Conservation (phyloP, 768 basidiomycete genomes). For the Astraeus odoratus region DNA sequence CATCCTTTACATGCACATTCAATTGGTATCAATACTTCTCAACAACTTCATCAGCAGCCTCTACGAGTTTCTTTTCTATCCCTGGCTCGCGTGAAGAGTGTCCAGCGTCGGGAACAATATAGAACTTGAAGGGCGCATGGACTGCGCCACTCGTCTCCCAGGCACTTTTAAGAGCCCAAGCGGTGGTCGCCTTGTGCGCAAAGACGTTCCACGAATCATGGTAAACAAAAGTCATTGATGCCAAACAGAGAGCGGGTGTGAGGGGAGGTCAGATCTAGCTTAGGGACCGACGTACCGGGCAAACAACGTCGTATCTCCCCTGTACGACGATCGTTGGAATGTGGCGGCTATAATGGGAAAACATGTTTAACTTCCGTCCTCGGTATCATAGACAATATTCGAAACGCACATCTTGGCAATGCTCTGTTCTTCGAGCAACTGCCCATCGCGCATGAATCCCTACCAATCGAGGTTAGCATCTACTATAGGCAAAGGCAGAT, state of each 20-base stretch:
- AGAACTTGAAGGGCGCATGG: slow-evolving; percentile 28
- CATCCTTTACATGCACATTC: no score
- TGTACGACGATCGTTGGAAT: slow-evolving; percentile 80
- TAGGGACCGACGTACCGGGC: slow-evolving; percentile 50
- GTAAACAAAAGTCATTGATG: slow-evolving; percentile 1
- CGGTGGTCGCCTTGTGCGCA: slow-evolving; percentile 57
- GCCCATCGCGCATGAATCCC: slow-evolving; percentile 86
- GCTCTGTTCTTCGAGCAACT: slow-evolving; percentile 73
- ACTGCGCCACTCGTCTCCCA: slow-evolving; percentile 57
- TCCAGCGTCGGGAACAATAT: slow-evolving; percentile 80
- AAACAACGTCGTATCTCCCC: slow-evolving; percentile 86
- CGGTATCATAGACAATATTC: background rate
- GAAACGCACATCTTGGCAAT: slow-evolving; percentile 78
- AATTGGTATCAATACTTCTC: slow-evolving; percentile 15
- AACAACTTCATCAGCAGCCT: slow-evolving; percentile 37
- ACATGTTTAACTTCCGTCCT: slow-evolving; percentile 2
- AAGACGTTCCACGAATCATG: background rate
- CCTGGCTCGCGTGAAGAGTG: slow-evolving; percentile 77
- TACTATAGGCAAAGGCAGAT: background rate
- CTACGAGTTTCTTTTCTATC: slow-evolving; percentile 60
- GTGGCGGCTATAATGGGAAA: slow-evolving; percentile 53
- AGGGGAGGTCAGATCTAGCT: background rate
- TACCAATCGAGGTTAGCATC: slow-evolving; percentile 20
- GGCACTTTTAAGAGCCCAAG: slow-evolving; percentile 71
- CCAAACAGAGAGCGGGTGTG: background rate